Evolutionary conservation across 495 filamentous ascomycete genomes (phyloP), one percentile per base, ranked within the genome.

Genomic region (Astrothelium macrocarpum): DNA sequence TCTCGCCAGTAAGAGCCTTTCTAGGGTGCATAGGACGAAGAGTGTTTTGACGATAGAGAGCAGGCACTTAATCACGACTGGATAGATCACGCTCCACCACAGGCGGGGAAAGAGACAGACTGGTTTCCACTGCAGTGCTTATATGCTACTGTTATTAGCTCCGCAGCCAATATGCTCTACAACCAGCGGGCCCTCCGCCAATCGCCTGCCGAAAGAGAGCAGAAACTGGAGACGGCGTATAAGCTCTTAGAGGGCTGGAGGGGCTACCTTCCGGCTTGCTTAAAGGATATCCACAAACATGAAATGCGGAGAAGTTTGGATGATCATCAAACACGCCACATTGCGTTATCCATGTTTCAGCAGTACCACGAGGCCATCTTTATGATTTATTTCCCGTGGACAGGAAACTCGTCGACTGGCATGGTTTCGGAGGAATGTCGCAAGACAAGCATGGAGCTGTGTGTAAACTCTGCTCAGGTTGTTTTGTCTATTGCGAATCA

Each of bases 281-380:
- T 49, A 20, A 12, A 49, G n/a, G 45, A 49, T 49, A 49, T 49
- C 10, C 45, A 49, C 45, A 49, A 49, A 20, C 45, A 18, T 12
- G 45, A 49, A 5, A 49, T 49, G 45, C 45, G 45, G n/a, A 49
- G n/a, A 49, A 49, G 5, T n/a, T 49, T 49, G n/a, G 45, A 49
- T 49, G 45, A 49, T n/a, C 45, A 16, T 49, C 45, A 49, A n/a
- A 49, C 23, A 20, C 45, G 45, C 18, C 14, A 49, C 5, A 49
- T 49, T 12, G 45, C 45, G 23, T 49, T 49, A 20, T 18, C 45
- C n/a, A 49, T 49, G 45, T 49, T 49, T 20, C 16, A n/a, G 23
- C 45, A 49, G 23, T 49, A 49, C 45, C 45, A 49, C n/a, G 45
- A 49, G n/a, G 45, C 45, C 45, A 49, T 49, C 45, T 49, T 49